Evolutionary conservation across 352 stramenopile genomes (phyloP).

Genomic region (Pythium periplocum): DNA sequence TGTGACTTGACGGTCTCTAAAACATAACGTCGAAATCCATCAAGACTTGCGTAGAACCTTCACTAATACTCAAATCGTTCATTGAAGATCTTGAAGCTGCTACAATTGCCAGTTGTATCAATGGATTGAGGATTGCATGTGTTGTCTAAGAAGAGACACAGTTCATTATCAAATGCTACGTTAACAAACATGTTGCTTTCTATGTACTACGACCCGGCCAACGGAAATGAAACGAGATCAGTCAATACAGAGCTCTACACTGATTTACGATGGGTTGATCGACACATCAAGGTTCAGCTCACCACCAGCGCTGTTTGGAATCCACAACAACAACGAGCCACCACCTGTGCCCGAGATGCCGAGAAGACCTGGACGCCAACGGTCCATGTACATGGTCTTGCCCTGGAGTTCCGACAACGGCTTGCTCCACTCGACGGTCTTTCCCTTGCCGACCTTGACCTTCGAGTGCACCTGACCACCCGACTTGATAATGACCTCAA

Average conservation of each 20-base stretch:
- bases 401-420: constrained; percentile 26
- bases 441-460: constrained; percentile 1
- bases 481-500: constrained; percentile 8
- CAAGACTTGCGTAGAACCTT: no score
- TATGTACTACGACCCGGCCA: no score
- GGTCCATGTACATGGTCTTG: constrained; percentile 69
- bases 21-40: no score
- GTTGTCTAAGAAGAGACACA: no score
- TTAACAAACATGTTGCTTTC: no score
- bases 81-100: no score
- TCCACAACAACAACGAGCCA: constrained; percentile 49
- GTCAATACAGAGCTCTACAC: background rate
- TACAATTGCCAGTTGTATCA: no score
- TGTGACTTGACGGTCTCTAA: no score
- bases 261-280: constrained; percentile 16
- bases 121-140: no score
- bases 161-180: no score
- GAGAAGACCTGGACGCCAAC: constrained; percentile 45
- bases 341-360: constrained; percentile 38
- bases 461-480: constrained; percentile 4
- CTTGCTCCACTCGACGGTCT: constrained; percentile 5
- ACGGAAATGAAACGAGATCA: no score
- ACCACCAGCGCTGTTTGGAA: constrained; percentile 28
- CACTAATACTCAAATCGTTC: no score
- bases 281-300: constrained; percentile 6